These are phyloP conservation scores for Saraca asoca DNA, from an alignment of 331 rosid genomes.

Conservation along the genomic window DNA sequence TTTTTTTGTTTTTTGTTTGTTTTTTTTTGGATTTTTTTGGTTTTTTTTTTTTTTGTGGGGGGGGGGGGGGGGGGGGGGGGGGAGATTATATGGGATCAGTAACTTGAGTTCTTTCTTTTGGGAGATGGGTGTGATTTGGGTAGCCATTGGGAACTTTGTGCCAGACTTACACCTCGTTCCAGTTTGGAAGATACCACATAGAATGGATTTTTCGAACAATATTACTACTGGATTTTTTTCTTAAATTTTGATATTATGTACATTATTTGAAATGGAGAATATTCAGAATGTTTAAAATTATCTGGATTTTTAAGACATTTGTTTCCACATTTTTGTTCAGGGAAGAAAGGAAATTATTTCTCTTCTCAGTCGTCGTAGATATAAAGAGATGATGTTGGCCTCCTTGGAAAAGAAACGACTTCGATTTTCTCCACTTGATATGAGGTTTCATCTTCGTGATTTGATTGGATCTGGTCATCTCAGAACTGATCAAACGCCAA, in stretches of 20 bases:
- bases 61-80: conserved; percentile 9
- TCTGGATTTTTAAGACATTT: conserved; percentile 2
- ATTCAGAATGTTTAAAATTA: background rate
- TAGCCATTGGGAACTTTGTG: too few relatives aligned
- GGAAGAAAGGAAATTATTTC: conserved; percentile 93
- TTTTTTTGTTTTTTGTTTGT: too few relatives aligned
- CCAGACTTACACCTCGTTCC: too few relatives aligned
- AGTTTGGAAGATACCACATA: conserved; percentile 3
- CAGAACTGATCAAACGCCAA: conserved; percentile 58
- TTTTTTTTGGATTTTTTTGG: too few relatives aligned
- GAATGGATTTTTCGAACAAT: background rate
- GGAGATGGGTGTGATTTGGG: too few relatives aligned
- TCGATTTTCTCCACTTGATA: conserved; percentile 73
- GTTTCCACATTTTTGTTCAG: conserved; percentile 44
- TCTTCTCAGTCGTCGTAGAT: conserved; percentile 66
- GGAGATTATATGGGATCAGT: background rate
- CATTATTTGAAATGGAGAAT: conserved; percentile 5
- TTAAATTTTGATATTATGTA: background rate
- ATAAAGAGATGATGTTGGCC: conserved; percentile 77
- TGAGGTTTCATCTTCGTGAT: conserved; percentile 87
- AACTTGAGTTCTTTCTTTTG: too few relatives aligned
- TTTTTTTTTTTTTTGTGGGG: conserved; percentile 9
- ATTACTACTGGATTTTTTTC: background rate
- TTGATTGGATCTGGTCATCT: conserved; percentile 87
- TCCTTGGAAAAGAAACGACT: conserved; percentile 78